Evolutionary conservation across 768 basidiomycete genomes (phyloP), one percentile per base, ranked within the genome.

Genomic region (Serendipita sp.): DNA sequence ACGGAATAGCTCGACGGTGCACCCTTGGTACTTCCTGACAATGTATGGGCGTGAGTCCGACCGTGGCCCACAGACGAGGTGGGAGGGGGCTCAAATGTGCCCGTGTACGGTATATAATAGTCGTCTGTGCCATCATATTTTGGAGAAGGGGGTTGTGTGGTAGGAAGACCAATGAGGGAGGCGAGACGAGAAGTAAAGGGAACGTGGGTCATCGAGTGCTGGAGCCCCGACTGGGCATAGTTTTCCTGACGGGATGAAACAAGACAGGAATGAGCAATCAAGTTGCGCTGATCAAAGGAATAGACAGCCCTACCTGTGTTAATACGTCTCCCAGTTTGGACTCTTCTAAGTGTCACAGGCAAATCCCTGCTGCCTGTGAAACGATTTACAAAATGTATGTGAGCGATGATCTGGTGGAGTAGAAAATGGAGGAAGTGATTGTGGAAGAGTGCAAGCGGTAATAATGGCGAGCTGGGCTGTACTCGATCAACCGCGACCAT

Each of bases 131-230:
- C 55, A 36, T 60, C 55, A 8, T 60, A 36, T 36, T 60, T 60
- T 33, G 55, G 55, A n/a, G 55, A 60, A 37, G 55, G 27, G 48
- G 48, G 16, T 10, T 6, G 18, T 23, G 18, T 33, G 29, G 55
- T 5, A 29, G 55, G 36, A 34, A 60, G 27, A 18, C 55, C 55
- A 31, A 60, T 60, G 55, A 60, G 55, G 27, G 55, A 60, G 33
- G 55, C 55, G 27, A 60, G 55, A 31, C 55, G 55, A n/a, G 55
- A 60, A 18, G 55, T 60, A 31, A 60, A 60, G 55, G 55, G 55
- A 60, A 60, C 33, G 55, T 60, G 55, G 55, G 55, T 60, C 55
- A 60, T 60, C 55, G 55, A 34, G 16, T 60, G 55, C 18, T 8
- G 16, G n/a, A 34, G 36, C 29, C 34, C 55, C 34, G 27, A 23